Base-by-base conservation (phyloP, 1,139 yeast genomes). In the Hansenula lynferdii region DNA sequence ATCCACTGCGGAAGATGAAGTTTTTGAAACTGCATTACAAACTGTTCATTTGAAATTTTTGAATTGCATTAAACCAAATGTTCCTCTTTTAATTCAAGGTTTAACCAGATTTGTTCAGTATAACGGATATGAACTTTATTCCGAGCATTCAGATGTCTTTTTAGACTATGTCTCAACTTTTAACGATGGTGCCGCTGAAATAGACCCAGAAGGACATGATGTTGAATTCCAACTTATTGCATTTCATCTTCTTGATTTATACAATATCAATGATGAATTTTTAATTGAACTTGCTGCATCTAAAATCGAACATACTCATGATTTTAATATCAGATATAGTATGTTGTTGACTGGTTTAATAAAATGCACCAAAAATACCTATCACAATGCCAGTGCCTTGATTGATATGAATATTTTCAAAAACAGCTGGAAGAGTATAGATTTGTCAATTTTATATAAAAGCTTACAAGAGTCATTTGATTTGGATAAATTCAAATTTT, bases 1-100 rank as follows among this genome's bases (percentile, higher is more conserved):
- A 43, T 62, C 70, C 19, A 64, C 62, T 30, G 68, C 81, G 5
- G 94, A 85, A 54, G 85, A 85, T 14, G 73, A 65, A 5, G 60
- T 85, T 15, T 72, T 72, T 37, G 72, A 75, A 42, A 68, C 60
- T 1, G 59, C 76, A 2, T 50, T 69, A 20, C 85, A 80, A 48
- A 69, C 79, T 0, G 60, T 77, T 25, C 69, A 70, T 44, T 57
- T 82, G 41, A 64, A 64, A 37, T 49, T 77, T 7, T 46, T 80
- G 25, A 54, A 71, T 11, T 40, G 45, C 35, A 39, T 51, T 20
- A 39, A 42, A 20, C 34, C 43, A 1, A 39, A 50, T 28, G 41
- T 43, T 5, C 33, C 34, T 1, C 25, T 44, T 10, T 21, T 52
- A 12, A 6, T 50, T 6, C 42, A 46, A 12, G 28, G 49, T 1